Percentiles rank a stretch among this genome's conserved stretches.
Evolutionary conservation across 495 filamentous ascomycete genomes (phyloP).

Genomic region (Annulohypoxylon maeteangense): DNA sequence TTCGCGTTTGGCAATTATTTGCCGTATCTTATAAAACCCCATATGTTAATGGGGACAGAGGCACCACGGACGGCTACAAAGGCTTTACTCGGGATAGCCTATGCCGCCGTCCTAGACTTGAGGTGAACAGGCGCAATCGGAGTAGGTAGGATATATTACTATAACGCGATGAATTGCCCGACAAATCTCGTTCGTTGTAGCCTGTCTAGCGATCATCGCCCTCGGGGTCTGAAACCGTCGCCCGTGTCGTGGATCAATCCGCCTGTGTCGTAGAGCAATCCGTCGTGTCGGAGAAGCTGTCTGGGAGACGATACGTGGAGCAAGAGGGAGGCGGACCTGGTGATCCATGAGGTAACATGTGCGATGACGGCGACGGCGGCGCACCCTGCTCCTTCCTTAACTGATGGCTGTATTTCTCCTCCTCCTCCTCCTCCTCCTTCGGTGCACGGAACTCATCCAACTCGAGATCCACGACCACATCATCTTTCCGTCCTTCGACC

Average conservation of each 20-base stretch:
- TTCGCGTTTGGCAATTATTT: background rate
- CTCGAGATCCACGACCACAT: background rate
- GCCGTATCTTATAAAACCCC: background rate
- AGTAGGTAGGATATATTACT: background rate
- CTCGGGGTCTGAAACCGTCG: background rate
- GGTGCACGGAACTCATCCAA: background rate
- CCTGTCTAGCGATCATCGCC: background rate
- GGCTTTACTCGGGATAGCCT: background rate
- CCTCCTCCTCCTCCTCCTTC: background rate
- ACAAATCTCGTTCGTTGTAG: background rate
- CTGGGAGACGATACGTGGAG: background rate
- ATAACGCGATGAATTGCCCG: background rate
- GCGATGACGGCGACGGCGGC: no score
- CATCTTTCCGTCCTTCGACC: conserved; percentile 9
- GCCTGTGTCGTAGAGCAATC: background rate
- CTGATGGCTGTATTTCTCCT: no score
- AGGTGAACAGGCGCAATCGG: no score
- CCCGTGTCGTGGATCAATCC: background rate
- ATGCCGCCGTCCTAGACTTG: background rate
- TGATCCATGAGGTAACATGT: background rate
- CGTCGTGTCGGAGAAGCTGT: background rate
- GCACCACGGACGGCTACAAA: background rate
- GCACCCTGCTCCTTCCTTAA: no score
- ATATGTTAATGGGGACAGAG: no score
- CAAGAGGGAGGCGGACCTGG: background rate